Evolutionary conservation across 306 rosid species (phyloP).

Genomic region (Macrotyloma uniflorum): DNA sequence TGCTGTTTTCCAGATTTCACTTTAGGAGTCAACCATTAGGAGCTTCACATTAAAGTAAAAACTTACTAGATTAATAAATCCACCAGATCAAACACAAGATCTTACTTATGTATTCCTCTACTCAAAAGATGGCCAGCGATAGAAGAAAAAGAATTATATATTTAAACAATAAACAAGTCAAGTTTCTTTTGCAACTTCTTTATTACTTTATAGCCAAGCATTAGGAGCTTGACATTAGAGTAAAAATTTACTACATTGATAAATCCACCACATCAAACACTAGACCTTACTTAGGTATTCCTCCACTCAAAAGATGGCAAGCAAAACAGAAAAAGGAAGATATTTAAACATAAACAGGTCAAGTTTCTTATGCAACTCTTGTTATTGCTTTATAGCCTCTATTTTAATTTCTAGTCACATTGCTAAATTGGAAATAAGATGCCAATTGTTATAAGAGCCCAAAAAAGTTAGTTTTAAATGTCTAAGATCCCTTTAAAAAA

Average conservation of each 20-base stretch:
- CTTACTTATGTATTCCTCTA: no score
- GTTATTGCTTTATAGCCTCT: neutral
- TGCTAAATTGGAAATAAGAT: neutral
- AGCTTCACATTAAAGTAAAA: no score
- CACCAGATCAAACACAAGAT: no score
- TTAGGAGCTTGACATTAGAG: neutral
- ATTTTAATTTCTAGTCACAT: neutral
- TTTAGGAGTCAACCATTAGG: no score
- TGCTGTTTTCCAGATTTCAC: neutral
- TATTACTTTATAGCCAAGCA: no score
- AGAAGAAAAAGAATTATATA: no score
- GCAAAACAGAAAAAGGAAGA: neutral
- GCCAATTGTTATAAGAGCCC: conserved; percentile 2
- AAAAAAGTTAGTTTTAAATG: neutral
- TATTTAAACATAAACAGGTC: neutral
- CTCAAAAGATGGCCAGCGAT: no score
- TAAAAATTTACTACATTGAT: neutral
- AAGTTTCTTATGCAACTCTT: neutral
- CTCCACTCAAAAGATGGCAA: conserved; percentile 2
- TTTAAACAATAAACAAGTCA: no score
- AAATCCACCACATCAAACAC: neutral
- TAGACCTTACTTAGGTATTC: neutral
- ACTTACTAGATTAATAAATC: no score
- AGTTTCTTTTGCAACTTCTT: no score
- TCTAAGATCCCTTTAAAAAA: neutral